phyloP scores from a whole-genome alignment of 2,329 filamentous ascomycete species.

The Paracamarosporium sp. region DNA sequence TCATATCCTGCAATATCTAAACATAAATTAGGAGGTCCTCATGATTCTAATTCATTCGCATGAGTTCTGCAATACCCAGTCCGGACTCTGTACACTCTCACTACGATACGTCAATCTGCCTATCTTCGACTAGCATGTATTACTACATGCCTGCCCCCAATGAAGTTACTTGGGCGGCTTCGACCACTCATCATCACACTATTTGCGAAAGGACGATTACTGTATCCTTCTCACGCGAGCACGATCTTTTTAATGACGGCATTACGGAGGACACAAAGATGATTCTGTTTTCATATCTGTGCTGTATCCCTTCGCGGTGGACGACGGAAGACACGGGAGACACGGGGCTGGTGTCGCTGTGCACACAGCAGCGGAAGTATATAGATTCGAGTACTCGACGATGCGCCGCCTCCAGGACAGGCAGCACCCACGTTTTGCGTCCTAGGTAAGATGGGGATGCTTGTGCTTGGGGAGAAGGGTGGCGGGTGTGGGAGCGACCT shows the following conservation, averaged over 20 bases:
- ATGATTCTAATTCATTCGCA: background rate
- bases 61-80: background rate
- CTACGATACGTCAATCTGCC: background rate
- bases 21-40: background rate
- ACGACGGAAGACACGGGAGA: too few relatives aligned
- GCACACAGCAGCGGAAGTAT: too few relatives aligned
- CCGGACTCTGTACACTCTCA: background rate
- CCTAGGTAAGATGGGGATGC: too few relatives aligned
- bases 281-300: background rate
- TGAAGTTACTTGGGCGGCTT: background rate
- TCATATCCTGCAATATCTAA: background rate
- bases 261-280: background rate
- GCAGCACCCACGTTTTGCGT: too few relatives aligned
- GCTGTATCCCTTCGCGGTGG: too few relatives aligned
- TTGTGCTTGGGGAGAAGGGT: background rate
- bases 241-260: background rate
- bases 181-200: background rate
- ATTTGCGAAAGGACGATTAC: background rate
- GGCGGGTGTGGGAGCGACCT: background rate
- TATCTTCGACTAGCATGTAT: background rate
- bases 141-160: background rate
- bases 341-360: too few relatives aligned
- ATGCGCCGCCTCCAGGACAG: too few relatives aligned
- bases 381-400: too few relatives aligned
- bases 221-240: background rate